Conservation (phyloP, 805 yeast species). For the Saccharomycopsis sp. region DNA sequence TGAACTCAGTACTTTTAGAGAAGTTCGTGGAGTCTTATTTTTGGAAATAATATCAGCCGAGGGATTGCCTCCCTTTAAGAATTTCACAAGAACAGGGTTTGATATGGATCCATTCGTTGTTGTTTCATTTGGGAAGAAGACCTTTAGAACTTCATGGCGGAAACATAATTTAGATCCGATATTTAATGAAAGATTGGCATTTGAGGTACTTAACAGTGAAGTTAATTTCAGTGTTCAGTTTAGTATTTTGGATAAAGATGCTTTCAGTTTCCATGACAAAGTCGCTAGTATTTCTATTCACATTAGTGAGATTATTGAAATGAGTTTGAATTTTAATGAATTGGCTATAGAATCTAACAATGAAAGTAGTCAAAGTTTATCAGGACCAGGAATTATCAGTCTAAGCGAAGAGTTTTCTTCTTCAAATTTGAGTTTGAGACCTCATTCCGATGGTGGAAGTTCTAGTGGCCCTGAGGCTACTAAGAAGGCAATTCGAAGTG, state of each 20-base stretch:
- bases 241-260: slow-evolving; percentile 77
- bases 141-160: slow-evolving; percentile 78
- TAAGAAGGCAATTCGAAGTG: slow-evolving; percentile 16
- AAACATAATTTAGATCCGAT: slow-evolving; percentile 78
- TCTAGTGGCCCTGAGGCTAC: neutral
- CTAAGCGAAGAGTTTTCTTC: neutral
- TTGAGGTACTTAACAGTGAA: slow-evolving; percentile 68
- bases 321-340: slow-evolving; percentile 14
- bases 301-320: slow-evolving; percentile 38
- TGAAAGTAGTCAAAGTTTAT: neutral
- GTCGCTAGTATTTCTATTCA: slow-evolving; percentile 64
- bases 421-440: neutral
- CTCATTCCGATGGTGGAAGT: neutral
- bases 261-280: slow-evolving; percentile 73
- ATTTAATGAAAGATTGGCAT: slow-evolving; percentile 72
- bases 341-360: slow-evolving; percentile 27
- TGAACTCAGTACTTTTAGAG: slow-evolving; percentile 31
- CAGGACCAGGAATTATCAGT: neutral
- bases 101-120: slow-evolving; percentile 98
- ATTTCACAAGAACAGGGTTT: slow-evolving; percentile 61
- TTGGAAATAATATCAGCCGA: slow-evolving; percentile 68
- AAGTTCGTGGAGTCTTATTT: slow-evolving; percentile 63
- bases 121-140: slow-evolving; percentile 80
- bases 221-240: slow-evolving; percentile 57
- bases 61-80: slow-evolving; percentile 71